These are phyloP conservation scores for Diaporthe sp. DNA, from an alignment of 2,329 filamentous ascomycete genomes.

Conservation along the genomic window DNA sequence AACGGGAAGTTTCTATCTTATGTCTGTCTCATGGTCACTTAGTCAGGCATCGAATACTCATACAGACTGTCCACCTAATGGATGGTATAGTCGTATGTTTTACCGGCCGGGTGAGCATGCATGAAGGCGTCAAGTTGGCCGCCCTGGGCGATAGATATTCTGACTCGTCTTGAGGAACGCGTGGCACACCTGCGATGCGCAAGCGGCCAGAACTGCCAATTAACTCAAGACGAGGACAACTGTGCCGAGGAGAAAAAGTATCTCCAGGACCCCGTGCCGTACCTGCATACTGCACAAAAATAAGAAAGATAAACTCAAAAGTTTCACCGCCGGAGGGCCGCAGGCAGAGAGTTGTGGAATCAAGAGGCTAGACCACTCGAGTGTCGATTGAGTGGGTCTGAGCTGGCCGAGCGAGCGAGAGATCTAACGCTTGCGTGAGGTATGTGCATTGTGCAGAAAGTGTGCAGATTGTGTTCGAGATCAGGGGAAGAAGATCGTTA, in stretches of 20 bases:
- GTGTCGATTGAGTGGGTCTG: neutral
- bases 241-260: neutral
- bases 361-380: neutral
- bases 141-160: neutral
- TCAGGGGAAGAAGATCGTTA: neutral
- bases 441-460: neutral
- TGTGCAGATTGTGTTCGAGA: neutral
- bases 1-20: neutral
- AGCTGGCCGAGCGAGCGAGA: neutral
- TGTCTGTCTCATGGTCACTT: neutral
- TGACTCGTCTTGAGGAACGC: neutral
- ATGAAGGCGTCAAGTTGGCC: neutral
- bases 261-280: neutral
- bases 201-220: too few species aligned
- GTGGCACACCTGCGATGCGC: neutral
- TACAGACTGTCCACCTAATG: neutral
- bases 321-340: conserved; percentile 22
- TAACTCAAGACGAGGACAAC: neutral
- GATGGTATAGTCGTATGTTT: neutral
- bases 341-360: neutral
- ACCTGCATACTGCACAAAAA: neutral
- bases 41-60: neutral
- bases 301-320: neutral
- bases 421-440: neutral
- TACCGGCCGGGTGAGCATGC: neutral